phyloP scores from a whole-genome alignment of 139 green algal genomes.

The Prasinococcaceae sp. region DNA sequence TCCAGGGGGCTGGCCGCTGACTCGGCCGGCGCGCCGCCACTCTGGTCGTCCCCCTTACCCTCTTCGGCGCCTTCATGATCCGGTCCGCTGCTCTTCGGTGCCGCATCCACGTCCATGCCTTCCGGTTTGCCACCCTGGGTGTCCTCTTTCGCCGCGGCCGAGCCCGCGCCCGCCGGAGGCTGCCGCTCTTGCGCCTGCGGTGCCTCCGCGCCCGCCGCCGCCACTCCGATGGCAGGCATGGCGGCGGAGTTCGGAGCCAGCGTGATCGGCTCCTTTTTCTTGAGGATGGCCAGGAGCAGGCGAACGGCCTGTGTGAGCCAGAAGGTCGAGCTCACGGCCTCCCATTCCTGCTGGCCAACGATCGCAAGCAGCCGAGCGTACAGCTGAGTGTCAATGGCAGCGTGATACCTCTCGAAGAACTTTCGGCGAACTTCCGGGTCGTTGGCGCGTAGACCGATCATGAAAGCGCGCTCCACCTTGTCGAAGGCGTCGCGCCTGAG shows the following conservation, averaged over 20 bases:
- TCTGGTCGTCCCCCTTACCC: too few species aligned
- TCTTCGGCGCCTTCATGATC: too few species aligned
- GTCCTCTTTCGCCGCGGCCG: too few species aligned
- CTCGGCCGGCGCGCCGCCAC: too few species aligned
- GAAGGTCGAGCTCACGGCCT: conserved; percentile 65
- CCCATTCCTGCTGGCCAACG: conserved; percentile 79
- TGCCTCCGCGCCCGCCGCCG: too few species aligned
- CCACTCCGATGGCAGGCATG: background rate
- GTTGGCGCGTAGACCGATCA: conserved; percentile 65
- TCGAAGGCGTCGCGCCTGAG: conserved; percentile 17
- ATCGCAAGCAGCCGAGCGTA: conserved; percentile 84
- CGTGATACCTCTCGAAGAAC: conserved; percentile 85
- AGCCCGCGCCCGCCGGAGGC: too few species aligned
- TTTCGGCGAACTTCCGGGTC: conserved; percentile 41
- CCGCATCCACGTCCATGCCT: too few species aligned
- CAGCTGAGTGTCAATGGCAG: conserved; percentile 44
- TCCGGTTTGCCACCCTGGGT: too few species aligned
- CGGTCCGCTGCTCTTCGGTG: too few species aligned
- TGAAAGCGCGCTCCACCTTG: conserved; percentile 75
- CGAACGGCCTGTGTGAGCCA: conserved; percentile 93
- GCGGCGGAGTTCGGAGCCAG: conserved; percentile 61
- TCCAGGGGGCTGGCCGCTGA: too few species aligned
- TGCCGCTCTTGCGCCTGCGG: too few species aligned
- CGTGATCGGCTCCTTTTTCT: conserved; percentile 66
- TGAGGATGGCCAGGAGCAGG: conserved; percentile 68